Percentiles rank a stretch among this genome's conserved stretches.
These are phyloP conservation scores for Candida frijolesensis DNA, from an alignment of 1,139 yeast species.

Conservation along the genomic window DNA sequence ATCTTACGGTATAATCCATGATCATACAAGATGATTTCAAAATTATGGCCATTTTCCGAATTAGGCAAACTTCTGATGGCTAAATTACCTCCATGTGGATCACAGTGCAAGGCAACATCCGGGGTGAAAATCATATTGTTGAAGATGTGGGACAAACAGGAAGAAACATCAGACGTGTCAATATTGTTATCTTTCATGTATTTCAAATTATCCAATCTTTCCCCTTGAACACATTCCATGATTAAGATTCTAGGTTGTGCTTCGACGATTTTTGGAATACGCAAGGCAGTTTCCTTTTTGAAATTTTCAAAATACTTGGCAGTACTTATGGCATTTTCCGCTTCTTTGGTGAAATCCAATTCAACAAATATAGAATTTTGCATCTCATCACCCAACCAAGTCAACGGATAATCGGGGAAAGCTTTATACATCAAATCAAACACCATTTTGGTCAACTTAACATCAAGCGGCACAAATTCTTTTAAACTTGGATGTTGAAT, in stretches of 20 bases:
- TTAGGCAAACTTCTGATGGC: conserved; percentile 62
- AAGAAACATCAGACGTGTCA: conserved; percentile 74
- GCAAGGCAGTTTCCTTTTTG: conserved; percentile 66
- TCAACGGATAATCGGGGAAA: conserved; percentile 91
- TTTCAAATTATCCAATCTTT: conserved; percentile 74
- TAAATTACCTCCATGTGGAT: conserved; percentile 96
- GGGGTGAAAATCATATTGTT: conserved; percentile 96
- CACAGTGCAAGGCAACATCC: conserved; percentile 90
- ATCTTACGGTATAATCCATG: conserved; percentile 93
- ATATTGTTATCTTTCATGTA: conserved; percentile 66
- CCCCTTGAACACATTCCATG: conserved; percentile 87
- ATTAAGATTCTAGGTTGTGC: conserved; percentile 73
- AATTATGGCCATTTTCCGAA: conserved; percentile 61
- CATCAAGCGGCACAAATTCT: conserved; percentile 89
- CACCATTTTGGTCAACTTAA: conserved; percentile 73
- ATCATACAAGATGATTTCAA: conserved; percentile 89
- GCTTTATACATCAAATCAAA: conserved; percentile 73
- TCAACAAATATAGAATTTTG: conserved; percentile 85
- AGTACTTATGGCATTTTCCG: conserved; percentile 73
- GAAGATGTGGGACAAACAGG: conserved; percentile 86
- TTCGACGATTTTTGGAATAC: conserved; percentile 72
- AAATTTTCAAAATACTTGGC: conserved; percentile 62
- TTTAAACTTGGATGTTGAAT: conserved; percentile 89
- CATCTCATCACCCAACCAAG: conserved; percentile 93
- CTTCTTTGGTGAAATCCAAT: conserved; percentile 85